A percentile compares a stretch with the other conserved stretches of the same genome.
Conservation (phyloP, 2,329 filamentous ascomycete species). For the Microascus cirrosus region DNA sequence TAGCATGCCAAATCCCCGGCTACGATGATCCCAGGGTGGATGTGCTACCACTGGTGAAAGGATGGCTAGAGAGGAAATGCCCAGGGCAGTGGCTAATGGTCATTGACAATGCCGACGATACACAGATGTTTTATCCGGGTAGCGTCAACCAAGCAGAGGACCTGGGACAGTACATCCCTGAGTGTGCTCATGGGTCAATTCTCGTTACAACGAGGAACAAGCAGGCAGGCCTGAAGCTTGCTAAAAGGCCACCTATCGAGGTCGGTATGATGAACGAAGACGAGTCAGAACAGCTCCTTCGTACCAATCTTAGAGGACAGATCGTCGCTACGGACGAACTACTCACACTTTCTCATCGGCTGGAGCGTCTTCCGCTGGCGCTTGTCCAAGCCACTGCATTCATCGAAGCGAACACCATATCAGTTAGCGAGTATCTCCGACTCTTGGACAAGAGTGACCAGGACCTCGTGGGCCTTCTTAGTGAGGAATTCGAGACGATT, state of each 20-base stretch:
- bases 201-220: constrained; percentile 22
- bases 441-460: constrained; percentile 14
- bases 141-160: constrained; percentile 9
- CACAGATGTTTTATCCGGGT: not conserved
- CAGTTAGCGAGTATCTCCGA: constrained; percentile 14
- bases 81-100: constrained; percentile 8
- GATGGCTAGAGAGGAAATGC: constrained; percentile 14
- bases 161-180: constrained; percentile 15
- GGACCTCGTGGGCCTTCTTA: constrained; percentile 12
- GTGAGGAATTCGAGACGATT: constrained; percentile 16
- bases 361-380: constrained; percentile 18
- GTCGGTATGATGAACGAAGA: not conserved
- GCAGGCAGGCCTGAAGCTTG: constrained; percentile 14
- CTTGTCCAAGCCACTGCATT: constrained; percentile 22
- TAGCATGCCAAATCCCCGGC: constrained; percentile 13
- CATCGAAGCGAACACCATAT: constrained; percentile 17
- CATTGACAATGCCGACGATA: too few relatives aligned
- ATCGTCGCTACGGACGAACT: not conserved
- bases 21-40: constrained; percentile 11
- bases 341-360: constrained; percentile 7
- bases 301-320: constrained; percentile 6
- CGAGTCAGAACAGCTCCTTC: constrained; percentile 15
- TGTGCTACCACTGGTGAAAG: constrained; percentile 13
- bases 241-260: constrained; percentile 1
- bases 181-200: constrained; percentile 17